Evolutionary conservation across 148 eudicot genomes (phyloP).

Genomic region (Fagopyrum esculentum): DNA sequence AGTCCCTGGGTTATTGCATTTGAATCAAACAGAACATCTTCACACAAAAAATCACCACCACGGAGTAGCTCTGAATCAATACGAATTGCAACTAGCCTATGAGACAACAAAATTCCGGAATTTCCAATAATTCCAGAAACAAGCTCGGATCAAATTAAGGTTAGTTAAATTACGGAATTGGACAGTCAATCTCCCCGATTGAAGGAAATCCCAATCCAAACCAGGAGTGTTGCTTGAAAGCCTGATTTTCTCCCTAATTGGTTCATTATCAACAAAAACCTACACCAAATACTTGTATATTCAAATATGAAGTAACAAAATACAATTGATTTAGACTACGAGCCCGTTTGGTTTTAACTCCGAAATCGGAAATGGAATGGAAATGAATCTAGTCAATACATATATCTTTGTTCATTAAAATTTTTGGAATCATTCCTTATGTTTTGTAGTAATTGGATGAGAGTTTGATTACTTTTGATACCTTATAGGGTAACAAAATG

Average conservation of each 20-base stretch:
- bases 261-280: constrained; percentile 32
- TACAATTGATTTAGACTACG: no score
- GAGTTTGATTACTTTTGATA: no score
- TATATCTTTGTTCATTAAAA: no score
- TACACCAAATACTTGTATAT: constrained; percentile 12
- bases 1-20: constrained; percentile 29
- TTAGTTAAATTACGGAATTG: constrained; percentile 60
- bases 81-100: constrained; percentile 35
- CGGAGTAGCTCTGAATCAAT: constrained; percentile 29
- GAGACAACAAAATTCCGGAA: constrained; percentile 53
- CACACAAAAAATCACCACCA: constrained; percentile 32
- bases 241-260: constrained; percentile 32
- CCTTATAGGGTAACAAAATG: no score
- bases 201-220: constrained; percentile 72
- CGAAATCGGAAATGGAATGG: no score
- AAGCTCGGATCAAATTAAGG: constrained; percentile 46
- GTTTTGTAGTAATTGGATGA: no score
- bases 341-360: no score
- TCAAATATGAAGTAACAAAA: background rate
- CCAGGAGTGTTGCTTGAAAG: constrained; percentile 31
- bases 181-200: constrained; percentile 47
- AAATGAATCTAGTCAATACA: no score
- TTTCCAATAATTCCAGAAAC: constrained; percentile 32
- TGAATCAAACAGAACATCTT: constrained; percentile 35
- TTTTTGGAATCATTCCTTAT: no score